Conservation (phyloP, 192 early-diverging fungal genomes). For the Phycomyces nitens region DNA sequence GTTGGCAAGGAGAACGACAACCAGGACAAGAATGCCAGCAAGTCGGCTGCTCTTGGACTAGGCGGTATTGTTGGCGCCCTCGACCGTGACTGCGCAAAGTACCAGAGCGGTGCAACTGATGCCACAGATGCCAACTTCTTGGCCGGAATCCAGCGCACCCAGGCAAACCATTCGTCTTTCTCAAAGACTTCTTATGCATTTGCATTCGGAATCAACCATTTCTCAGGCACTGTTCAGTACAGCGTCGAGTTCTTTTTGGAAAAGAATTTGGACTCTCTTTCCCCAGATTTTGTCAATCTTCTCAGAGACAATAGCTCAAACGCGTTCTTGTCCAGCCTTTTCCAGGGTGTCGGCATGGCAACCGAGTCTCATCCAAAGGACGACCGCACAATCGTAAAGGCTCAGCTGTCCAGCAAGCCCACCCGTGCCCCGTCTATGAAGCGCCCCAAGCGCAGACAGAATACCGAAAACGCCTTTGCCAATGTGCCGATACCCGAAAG, state of each 20-base stretch:
- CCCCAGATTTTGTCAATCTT: constrained; percentile 69
- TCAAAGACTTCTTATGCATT: constrained; percentile 26
- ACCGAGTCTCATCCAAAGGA: constrained; percentile 72
- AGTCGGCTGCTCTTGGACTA: constrained; percentile 5
- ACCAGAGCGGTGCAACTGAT: constrained; percentile 38
- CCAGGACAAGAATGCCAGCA: not conserved
- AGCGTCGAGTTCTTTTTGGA: constrained; percentile 61
- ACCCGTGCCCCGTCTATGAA: constrained; percentile 67
- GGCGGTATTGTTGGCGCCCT: constrained; percentile 43
- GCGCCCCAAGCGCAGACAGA: constrained; percentile 29
- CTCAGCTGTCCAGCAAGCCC: constrained; percentile 72
- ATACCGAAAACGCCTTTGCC: constrained; percentile 6
- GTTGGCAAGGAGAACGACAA: constrained; percentile 21
- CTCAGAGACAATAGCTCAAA: constrained; percentile 58
- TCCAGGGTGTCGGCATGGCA: constrained; percentile 65
- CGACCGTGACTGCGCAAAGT: constrained; percentile 39
- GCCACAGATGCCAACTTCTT: constrained; percentile 47
- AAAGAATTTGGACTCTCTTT: constrained; percentile 53
- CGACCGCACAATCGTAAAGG: constrained; percentile 67
- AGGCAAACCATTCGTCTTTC: constrained; percentile 12
- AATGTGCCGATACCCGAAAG: constrained; percentile 27
- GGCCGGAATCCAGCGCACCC: constrained; percentile 14
- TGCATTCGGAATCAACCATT: constrained; percentile 68
- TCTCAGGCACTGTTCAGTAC: constrained; percentile 59
- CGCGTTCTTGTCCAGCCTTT: constrained; percentile 60